phyloP scores from a whole-genome alignment of 129 eudicot genomes.

The sunflower (Helianthus annuus) region DNA sequence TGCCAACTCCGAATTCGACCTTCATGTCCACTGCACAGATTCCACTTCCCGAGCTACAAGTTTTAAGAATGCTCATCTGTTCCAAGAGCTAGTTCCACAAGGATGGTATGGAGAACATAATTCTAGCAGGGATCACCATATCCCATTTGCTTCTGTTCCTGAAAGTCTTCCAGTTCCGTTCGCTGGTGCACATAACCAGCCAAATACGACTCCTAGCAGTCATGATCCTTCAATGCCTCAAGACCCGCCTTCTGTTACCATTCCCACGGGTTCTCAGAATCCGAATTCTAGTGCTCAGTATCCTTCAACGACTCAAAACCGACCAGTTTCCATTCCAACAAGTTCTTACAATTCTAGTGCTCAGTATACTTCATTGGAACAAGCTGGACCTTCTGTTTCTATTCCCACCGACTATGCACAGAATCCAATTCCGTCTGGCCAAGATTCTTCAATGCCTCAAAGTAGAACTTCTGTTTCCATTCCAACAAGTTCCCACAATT shows the following conservation, averaged over 20 bases:
- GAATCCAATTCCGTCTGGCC: neutral
- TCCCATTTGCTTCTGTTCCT: neutral
- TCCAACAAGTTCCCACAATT: conserved; percentile 1
- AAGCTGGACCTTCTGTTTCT: neutral
- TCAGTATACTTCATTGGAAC: neutral
- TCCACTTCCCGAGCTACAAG: conserved; percentile 33
- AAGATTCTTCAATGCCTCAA: conserved; percentile 13
- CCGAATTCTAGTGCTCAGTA: neutral
- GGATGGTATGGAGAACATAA: conserved; percentile 25
- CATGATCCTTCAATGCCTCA: too few relatives aligned
- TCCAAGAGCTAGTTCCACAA: conserved; percentile 28
- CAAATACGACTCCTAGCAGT: too few relatives aligned
- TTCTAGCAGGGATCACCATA: conserved; percentile 8
- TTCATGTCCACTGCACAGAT: conserved; percentile 65
- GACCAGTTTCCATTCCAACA: neutral
- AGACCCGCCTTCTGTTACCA: too few relatives aligned
- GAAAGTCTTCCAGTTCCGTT: conserved; percentile 3
- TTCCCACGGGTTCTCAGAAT: too few relatives aligned
- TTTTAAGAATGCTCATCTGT: conserved; percentile 27
- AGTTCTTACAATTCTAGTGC: neutral
- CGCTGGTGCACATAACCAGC: neutral
- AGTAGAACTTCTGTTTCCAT: neutral
- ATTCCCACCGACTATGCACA: neutral
- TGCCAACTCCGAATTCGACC: conserved; percentile 57
- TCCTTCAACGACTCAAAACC: conserved; percentile 19